phyloP scores from a whole-genome alignment of 2,329 filamentous ascomycete genomes.

The Exophiala alcalophila region DNA sequence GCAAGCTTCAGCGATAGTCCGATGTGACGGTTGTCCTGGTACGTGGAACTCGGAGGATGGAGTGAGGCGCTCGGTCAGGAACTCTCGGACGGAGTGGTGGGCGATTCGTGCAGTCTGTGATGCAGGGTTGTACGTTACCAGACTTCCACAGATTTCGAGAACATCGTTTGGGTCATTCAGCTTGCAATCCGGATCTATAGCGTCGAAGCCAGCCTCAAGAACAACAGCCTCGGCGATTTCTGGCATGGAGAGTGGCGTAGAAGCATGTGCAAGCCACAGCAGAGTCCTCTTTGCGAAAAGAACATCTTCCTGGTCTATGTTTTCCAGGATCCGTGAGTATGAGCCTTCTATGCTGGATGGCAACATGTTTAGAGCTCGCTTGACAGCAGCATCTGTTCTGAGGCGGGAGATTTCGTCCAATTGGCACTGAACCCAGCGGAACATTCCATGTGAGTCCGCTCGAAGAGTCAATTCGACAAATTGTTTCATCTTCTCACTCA shows the following conservation, averaged over 20 bases:
- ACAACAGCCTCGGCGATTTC: constrained; percentile 25
- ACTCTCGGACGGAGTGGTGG: constrained; percentile 25
- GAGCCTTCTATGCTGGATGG: constrained; percentile 22
- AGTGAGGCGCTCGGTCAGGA: constrained; percentile 11
- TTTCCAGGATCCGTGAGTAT: constrained; percentile 21
- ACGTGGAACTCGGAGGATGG: constrained; percentile 11
- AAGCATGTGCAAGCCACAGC: constrained; percentile 23
- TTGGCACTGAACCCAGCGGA: constrained; percentile 29
- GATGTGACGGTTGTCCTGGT: constrained; percentile 12
- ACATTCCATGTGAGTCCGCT: constrained; percentile 20
- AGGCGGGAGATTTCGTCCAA: constrained; percentile 21
- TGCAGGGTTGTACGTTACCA: constrained; percentile 13
- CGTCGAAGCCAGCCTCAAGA: constrained; percentile 19
- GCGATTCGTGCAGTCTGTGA: constrained; percentile 15
- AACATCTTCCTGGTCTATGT: constrained; percentile 17
- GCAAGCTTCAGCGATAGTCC: constrained; percentile 17
- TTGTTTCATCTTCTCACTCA: constrained; percentile 21
- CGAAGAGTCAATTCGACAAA: constrained; percentile 15
- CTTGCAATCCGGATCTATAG: constrained; percentile 15
- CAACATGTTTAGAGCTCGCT: constrained; percentile 18
- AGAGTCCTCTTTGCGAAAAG: constrained; percentile 18
- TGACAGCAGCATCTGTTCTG: constrained; percentile 20
- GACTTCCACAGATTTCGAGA: constrained; percentile 24
- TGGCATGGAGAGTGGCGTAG: constrained; percentile 19
- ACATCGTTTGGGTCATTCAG: constrained; percentile 20